Base-by-base conservation (phyloP, 805 yeast genomes). In the Lipomyces orientalis region DNA sequence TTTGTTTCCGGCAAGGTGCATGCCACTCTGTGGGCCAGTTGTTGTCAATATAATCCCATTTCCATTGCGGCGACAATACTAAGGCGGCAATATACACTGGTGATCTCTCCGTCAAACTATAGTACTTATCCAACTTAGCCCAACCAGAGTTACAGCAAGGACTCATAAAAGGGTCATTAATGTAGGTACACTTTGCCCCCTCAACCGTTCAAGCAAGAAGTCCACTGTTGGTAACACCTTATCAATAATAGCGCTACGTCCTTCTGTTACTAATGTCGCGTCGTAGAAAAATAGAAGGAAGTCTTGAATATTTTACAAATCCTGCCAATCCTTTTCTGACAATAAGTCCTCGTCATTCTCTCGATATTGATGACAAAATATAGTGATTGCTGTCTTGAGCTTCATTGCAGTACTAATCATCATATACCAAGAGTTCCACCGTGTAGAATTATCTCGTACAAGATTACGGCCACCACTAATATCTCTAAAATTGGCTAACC, bases 21-120 rank as follows among this genome's bases (percentile, higher is more conserved):
- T 29, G 56, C 56, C 33, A 54, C 33, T 54, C 56, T 29, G 1
- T 19, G 3, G 29, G 29, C 56, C 56, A 54, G 33, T n/a, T n/a
- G n/a, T n/a, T n/a, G n/a, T n/a, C n/a, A n/a, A n/a, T n/a, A 54
- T 54, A 54, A 22, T 54, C 19, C 56, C 56, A 54, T n/a, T 54
- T 54, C 29, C 56, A 29, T 4, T 1, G 33, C 14, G 56, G 56
- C 2, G 29, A 29, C 16, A 54, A 54, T 54, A 25, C 29, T 25
- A 25, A 25, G 3, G 29, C 29, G 1, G 29, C 29, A 25, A 25
- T 25, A 25, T 25, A 54, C 19, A n/a, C 22, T 22, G 4, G 56
- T 22, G 56, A 22, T 29, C 33, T 54, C 33, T 54, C 56, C 56
- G 56, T 22, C 29, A 54, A 29, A 22, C 33, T 29, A 29, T 54